These are phyloP conservation scores for Picea glauca DNA, from an alignment of 75 land plant species.

Conservation along the genomic window DNA sequence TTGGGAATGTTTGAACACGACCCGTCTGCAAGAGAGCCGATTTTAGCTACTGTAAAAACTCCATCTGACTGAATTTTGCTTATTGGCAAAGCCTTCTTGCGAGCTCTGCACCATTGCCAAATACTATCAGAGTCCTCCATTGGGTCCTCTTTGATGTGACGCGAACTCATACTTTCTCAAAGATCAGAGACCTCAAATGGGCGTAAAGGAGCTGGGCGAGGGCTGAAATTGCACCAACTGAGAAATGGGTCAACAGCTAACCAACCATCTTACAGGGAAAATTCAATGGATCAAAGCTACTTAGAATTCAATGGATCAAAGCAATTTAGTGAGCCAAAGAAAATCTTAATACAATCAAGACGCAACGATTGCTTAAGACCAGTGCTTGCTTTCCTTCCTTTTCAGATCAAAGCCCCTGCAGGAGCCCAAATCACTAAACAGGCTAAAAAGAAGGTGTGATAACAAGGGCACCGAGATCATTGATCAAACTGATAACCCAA, in stretches of 20 bases:
- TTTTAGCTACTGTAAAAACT: not conserved
- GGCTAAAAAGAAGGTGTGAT: not conserved
- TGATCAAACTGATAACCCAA: no score
- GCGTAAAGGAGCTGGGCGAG: not conserved
- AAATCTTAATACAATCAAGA: no score
- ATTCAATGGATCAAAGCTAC: not conserved
- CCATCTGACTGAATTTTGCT: not conserved
- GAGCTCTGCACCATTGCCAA: not conserved
- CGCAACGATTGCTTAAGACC: no score
- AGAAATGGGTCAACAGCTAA: not conserved
- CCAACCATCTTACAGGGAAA: not conserved
- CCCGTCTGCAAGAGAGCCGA: no score
- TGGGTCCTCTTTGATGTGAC: not conserved
- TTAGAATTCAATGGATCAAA: no score
- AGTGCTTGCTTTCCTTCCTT: no score
- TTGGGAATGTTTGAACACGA: not conserved
- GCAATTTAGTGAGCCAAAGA: no score
- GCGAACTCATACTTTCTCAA: not conserved
- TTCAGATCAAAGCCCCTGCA: no score
- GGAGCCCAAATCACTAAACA: not conserved
- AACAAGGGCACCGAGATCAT: no score
- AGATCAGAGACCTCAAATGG: not conserved
- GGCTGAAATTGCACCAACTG: not conserved
- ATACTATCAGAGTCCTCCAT: not conserved
- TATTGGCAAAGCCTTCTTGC: not conserved